Conservation (phyloP, 2,329 filamentous ascomycete genomes). For the Monascus ruber region DNA sequence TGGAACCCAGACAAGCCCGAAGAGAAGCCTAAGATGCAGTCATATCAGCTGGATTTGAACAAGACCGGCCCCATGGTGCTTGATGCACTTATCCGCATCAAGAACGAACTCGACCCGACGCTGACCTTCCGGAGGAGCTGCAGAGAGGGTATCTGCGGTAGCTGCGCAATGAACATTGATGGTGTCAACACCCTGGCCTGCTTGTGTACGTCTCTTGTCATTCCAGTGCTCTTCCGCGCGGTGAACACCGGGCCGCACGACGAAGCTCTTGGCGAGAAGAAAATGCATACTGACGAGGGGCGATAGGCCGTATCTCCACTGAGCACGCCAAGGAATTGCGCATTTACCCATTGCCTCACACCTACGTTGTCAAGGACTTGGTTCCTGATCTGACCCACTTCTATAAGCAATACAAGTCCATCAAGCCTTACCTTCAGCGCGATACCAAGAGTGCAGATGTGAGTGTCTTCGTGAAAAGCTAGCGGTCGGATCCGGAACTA, state of each 20-base stretch:
- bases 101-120: conserved; percentile 97
- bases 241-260: neutral
- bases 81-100: conserved; percentile 92
- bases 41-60: conserved; percentile 89
- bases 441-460: conserved; percentile 75
- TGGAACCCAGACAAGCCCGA: conserved; percentile 92
- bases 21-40: conserved; percentile 91
- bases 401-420: conserved; percentile 99
- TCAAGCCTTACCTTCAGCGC: conserved; percentile 95
- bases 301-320: conserved; percentile 76
- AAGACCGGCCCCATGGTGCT: conserved; percentile 99
- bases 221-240: too few species aligned
- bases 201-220: conserved; percentile 60
- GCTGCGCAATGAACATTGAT: conserved; percentile 99
- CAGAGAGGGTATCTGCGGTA: conserved; percentile 95
- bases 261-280: too few species aligned
- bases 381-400: conserved; percentile 96
- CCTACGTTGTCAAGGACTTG: conserved; percentile 97
- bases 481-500: neutral
- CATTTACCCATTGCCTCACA: conserved; percentile 96
- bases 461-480: conserved; percentile 30
- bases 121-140: conserved; percentile 93
- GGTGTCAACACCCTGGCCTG: conserved; percentile 96
- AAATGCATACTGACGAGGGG: neutral
- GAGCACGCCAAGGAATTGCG: conserved; percentile 72